Base-by-base conservation (phyloP, 2,329 filamentous ascomycete genomes). In the Aspergillus floridensis region DNA sequence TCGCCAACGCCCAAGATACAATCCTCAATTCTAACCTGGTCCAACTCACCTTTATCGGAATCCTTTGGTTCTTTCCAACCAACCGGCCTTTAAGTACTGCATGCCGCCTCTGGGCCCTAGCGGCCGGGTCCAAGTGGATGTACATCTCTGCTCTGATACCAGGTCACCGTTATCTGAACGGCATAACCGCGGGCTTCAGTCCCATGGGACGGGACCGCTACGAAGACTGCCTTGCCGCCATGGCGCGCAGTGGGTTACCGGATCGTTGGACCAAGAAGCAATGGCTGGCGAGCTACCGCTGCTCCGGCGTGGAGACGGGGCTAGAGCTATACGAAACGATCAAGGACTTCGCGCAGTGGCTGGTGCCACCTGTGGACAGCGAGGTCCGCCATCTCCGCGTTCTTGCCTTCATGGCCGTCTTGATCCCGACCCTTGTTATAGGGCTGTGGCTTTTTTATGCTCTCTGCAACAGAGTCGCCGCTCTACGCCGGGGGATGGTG, bases 221-320 rank as follows among this genome's bases (percentile, higher is more conserved):
- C 14, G 24, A 46, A n/a, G 49, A 62, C 54, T 67, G 59, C 41
- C 16, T 61, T 44, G 38, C 38, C 22, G 29, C 50, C 8, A 47
- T 52, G 21, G 49, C 44, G 19, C 16, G 24, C 16, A 22, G 26
- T 16, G 31, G 24, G 29, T n/a, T 22, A n/a, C 22, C 21, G n/a
- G 48, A 14, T 29, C 55, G 31, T 11, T 50, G 53, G 32, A 31
- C 12, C 21, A 21, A 29, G n/a, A 12, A 32, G 49, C 55, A 58
- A 35, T 53, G 50, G 52, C 22, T 52, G 14, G 48, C 53, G 22
- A 21, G 14, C 16, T 26, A 29, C 32, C 61, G 59, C 46, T 67
- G 64, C 32, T 22, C 51, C n/a, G 63, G 64, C 5, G 54, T 62
- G 19, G 58, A 58, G 35, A 24, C 35, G 11, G 64, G 63, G 4